These are phyloP conservation scores for Fusarium papillatum DNA, from an alignment of 2,329 filamentous ascomycete genomes.

Conservation along the genomic window DNA sequence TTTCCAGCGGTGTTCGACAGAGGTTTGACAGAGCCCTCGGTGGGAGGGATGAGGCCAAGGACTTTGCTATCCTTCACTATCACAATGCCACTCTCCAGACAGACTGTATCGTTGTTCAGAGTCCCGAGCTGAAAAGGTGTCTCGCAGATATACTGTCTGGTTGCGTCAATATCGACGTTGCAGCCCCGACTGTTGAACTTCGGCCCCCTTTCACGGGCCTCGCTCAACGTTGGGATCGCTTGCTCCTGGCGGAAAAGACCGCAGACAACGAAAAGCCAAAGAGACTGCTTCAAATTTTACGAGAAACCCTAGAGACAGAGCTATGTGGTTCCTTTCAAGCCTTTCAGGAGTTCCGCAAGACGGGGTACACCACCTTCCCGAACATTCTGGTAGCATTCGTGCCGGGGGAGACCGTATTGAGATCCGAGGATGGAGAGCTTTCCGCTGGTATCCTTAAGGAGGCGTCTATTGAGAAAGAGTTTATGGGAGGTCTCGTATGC, in stretches of 20 bases:
- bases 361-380: neutral
- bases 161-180: neutral
- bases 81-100: neutral
- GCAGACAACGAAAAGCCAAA: neutral
- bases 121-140: neutral
- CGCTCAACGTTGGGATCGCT: slow-evolving; percentile 3
- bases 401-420: slow-evolving; percentile 5
- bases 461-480: neutral
- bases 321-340: neutral
- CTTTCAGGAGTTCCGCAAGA: neutral
- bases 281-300: neutral
- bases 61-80: neutral
- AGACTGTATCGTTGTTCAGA: slow-evolving; percentile 14
- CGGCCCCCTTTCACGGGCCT: neutral
- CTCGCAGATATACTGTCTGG: neutral
- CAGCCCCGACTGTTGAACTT: neutral
- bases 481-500: neutral
- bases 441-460: neutral
- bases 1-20: neutral
- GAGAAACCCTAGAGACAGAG: neutral
- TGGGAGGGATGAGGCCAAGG: neutral
- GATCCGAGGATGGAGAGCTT: neutral
- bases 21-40: neutral
- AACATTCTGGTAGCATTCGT: neutral
- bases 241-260: neutral